phyloP scores from a whole-genome alignment of 2,329 filamentous ascomycete species.

The Beauveria sp. region DNA sequence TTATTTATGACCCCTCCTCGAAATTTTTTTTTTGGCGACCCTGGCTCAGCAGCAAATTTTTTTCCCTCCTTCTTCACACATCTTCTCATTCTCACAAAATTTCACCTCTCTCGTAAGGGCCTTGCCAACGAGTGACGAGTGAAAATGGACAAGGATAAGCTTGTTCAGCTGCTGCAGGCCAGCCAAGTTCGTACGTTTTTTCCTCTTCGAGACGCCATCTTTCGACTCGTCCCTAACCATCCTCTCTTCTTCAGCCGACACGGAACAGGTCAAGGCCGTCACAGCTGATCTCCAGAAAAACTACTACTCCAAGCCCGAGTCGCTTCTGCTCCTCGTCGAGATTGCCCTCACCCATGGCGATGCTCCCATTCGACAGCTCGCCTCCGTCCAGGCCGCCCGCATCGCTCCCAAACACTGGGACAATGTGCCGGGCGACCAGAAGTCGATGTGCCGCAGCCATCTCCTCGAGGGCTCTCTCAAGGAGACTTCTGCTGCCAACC shows the following conservation, averaged over 20 bases:
- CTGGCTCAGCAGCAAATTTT: slow-evolving; percentile 9
- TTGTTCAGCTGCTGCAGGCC: slow-evolving; percentile 79
- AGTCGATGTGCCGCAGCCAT: slow-evolving; percentile 71
- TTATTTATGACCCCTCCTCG: slow-evolving; percentile 7
- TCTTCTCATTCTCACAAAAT: slow-evolving; percentile 5
- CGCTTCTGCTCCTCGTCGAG: slow-evolving; percentile 79
- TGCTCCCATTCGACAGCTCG: slow-evolving; percentile 73
- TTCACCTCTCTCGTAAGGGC: background rate
- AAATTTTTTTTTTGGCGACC: slow-evolving; percentile 13
- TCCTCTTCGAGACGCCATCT: background rate
- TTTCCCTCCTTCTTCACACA: slow-evolving; percentile 1
- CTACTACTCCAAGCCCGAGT: slow-evolving; percentile 81
- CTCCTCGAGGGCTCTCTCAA: slow-evolving; percentile 77
- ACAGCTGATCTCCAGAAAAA: slow-evolving; percentile 87
- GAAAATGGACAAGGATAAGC: slow-evolving; percentile 54
- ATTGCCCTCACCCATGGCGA: slow-evolving; percentile 74
- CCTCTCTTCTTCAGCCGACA: slow-evolving; percentile 59
- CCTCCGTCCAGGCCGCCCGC: slow-evolving; percentile 81
- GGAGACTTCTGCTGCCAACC: slow-evolving; percentile 67
- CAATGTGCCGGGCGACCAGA: slow-evolving; percentile 64
- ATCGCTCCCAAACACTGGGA: slow-evolving; percentile 83
- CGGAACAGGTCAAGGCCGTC: slow-evolving; percentile 79
- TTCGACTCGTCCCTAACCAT: slow-evolving; percentile 23
- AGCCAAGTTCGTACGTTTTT: slow-evolving; percentile 70
- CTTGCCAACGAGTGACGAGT: slow-evolving; percentile 12